These are phyloP conservation scores for Lactifluus hygrophoroides DNA, from an alignment of 768 basidiomycete species.

Conservation along the genomic window DNA sequence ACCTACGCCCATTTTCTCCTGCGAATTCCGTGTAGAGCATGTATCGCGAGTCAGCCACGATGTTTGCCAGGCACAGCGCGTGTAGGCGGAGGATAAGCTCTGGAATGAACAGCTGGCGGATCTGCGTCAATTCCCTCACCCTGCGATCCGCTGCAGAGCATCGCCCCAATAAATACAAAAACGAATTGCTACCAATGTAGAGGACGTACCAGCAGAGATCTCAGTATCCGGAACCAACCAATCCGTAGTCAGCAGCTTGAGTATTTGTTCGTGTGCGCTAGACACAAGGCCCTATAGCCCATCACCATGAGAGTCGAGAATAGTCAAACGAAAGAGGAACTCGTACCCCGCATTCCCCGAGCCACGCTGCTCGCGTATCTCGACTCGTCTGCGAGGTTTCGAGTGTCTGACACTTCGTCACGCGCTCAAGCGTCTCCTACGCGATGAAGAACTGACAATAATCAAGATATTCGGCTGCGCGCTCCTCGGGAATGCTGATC, in stretches of 20 bases:
- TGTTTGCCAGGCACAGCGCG: conserved; percentile 68
- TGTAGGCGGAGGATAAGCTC: conserved; percentile 83
- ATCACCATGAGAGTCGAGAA: neutral
- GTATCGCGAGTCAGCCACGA: conserved; percentile 83
- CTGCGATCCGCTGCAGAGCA: conserved; percentile 40
- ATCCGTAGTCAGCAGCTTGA: conserved; percentile 66
- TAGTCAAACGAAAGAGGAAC: conserved; percentile 3
- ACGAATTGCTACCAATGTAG: too few species aligned
- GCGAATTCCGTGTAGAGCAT: conserved; percentile 57
- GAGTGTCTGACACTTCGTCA: conserved; percentile 51
- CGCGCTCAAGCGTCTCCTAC: conserved; percentile 56
- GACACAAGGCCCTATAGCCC: conserved; percentile 46
- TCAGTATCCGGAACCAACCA: conserved; percentile 61
- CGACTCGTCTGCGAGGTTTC: conserved; percentile 50
- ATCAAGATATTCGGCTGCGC: conserved; percentile 67
- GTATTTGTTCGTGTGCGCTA: conserved; percentile 52
- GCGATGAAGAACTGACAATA: conserved; percentile 73
- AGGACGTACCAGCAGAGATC: neutral
- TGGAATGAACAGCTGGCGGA: conserved; percentile 83
- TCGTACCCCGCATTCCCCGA: conserved; percentile 53
- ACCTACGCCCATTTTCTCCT: conserved; percentile 44
- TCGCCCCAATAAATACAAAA: too few species aligned
- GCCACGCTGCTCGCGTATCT: conserved; percentile 52
- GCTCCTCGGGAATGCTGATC: conserved; percentile 60
- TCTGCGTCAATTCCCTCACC: conserved; percentile 60